These are phyloP conservation scores for Tricharina praecox DNA, from an alignment of 495 filamentous ascomycete species.

Conservation along the genomic window DNA sequence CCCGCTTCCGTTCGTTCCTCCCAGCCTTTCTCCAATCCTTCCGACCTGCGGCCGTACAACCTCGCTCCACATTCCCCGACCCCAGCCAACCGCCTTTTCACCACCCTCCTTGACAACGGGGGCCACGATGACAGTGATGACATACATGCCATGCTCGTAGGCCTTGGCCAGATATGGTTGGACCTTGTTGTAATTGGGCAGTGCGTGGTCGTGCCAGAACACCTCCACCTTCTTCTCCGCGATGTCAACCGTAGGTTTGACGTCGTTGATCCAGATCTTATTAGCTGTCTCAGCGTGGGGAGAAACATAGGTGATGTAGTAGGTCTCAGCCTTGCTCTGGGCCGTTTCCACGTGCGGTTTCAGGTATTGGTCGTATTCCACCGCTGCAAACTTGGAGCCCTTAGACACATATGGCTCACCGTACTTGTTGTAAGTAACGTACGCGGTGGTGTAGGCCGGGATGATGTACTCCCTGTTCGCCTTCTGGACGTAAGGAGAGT, in stretches of 20 bases:
- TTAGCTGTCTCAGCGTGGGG: constrained; percentile 53
- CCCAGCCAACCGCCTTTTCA: constrained; percentile 26
- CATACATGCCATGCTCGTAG: constrained; percentile 47
- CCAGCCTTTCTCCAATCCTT: constrained; percentile 77
- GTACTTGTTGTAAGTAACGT: constrained; percentile 43
- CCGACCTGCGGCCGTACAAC: constrained; percentile 81
- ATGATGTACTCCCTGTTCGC: constrained; percentile 21
- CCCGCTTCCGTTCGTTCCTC: constrained; percentile 28
- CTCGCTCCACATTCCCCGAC: constrained; percentile 24
- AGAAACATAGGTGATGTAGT: constrained; percentile 52
- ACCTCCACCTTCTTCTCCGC: constrained; percentile 42
- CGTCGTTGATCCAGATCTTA: constrained; percentile 23
- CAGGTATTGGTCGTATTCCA: constrained; percentile 59
- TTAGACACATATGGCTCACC: constrained; percentile 58
- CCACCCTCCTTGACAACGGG: constrained; percentile 40
- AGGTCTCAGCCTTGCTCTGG: constrained; percentile 38
- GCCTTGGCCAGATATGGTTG: constrained; percentile 56
- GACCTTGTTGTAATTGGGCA: constrained; percentile 56
- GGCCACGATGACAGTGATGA: constrained; percentile 52
- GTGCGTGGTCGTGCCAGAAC: constrained; percentile 50
- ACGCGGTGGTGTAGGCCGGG: constrained; percentile 12
- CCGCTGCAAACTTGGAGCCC: neutral
- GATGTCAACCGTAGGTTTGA: constrained; percentile 56
- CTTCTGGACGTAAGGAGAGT: constrained; percentile 45
- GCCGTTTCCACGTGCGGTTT: constrained; percentile 54